A percentile compares a stretch with the other conserved stretches of the same genome.
phyloP scores from a whole-genome alignment of 2,329 filamentous ascomycete genomes.

The Claviceps sp. region DNA sequence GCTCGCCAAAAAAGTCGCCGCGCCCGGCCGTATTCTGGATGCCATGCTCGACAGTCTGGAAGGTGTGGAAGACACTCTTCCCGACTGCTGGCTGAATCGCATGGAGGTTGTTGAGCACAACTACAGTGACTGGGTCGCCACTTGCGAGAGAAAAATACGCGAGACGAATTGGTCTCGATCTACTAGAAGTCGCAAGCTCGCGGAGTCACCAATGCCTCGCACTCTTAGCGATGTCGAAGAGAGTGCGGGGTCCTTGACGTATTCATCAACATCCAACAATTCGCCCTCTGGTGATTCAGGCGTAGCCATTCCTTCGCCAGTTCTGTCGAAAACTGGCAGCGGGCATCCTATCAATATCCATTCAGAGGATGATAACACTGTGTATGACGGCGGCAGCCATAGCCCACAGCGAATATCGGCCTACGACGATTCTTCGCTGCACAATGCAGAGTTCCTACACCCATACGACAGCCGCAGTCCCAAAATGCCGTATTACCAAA shows the following conservation, averaged over 20 bases:
- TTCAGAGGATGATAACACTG: neutral
- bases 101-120: conserved; percentile 68
- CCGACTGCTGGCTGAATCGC: conserved; percentile 74
- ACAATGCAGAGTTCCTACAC: neutral
- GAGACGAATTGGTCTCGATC: conserved; percentile 41
- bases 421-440: neutral
- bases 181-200: neutral
- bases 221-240: neutral
- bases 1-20: conserved; percentile 55
- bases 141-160: conserved; percentile 61
- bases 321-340: too few species aligned
- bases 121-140: conserved; percentile 69
- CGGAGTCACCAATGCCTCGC: neutral
- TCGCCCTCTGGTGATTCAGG: too few species aligned
- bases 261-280: too few species aligned
- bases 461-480: neutral
- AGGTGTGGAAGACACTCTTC: conserved; percentile 69
- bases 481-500: neutral
- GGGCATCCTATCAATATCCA: too few species aligned
- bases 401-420: neutral
- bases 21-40: conserved; percentile 62
- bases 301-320: too few species aligned
- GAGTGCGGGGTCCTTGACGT: neutral
- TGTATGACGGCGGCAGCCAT: neutral
- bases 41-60: conserved; percentile 78